Conservation (phyloP, 805 yeast species). For the Saturnispora quitensis region DNA sequence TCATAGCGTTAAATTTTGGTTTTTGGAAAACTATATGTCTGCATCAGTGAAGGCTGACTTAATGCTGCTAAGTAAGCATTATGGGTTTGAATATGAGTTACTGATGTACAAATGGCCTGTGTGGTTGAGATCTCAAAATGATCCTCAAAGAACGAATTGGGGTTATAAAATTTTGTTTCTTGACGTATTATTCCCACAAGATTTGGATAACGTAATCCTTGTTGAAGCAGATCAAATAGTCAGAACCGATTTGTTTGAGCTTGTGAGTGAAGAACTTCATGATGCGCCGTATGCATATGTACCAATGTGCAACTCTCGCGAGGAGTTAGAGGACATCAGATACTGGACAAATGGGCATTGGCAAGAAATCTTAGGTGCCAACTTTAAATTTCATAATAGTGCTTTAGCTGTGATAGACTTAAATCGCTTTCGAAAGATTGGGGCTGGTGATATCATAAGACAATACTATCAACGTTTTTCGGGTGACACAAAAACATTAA, state of each 20-base stretch:
- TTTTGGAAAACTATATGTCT: constrained; percentile 73
- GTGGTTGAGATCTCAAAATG: constrained; percentile 76
- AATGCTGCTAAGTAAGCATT: constrained; percentile 48
- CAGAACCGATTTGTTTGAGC: constrained; percentile 62
- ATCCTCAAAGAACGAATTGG: constrained; percentile 74
- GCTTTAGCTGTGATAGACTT: constrained; percentile 81
- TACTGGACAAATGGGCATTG: constrained; percentile 96
- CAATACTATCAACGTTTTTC: constrained; percentile 78
- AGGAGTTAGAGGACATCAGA: constrained; percentile 73
- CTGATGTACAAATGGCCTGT: constrained; percentile 89
- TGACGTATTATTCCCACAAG: constrained; percentile 80
- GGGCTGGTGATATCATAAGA: constrained; percentile 75
- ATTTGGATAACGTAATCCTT: constrained; percentile 65
- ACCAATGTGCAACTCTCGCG: constrained; percentile 77
- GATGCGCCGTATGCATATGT: constrained; percentile 84
- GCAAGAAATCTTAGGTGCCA: constrained; percentile 50
- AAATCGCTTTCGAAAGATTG: constrained; percentile 47
- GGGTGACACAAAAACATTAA: constrained; percentile 66
- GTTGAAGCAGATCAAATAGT: constrained; percentile 83
- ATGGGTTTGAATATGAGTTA: constrained; percentile 63
- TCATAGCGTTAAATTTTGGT: constrained; percentile 72
- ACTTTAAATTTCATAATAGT: constrained; percentile 67
- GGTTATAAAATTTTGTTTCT: constrained; percentile 80
- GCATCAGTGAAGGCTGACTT: constrained; percentile 53
- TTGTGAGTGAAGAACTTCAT: constrained; percentile 57